Evolutionary conservation across 2,329 filamentous ascomycete genomes (phyloP), one percentile per base, ranked within the genome.

Genomic region (Esteya vermicola): DNA sequence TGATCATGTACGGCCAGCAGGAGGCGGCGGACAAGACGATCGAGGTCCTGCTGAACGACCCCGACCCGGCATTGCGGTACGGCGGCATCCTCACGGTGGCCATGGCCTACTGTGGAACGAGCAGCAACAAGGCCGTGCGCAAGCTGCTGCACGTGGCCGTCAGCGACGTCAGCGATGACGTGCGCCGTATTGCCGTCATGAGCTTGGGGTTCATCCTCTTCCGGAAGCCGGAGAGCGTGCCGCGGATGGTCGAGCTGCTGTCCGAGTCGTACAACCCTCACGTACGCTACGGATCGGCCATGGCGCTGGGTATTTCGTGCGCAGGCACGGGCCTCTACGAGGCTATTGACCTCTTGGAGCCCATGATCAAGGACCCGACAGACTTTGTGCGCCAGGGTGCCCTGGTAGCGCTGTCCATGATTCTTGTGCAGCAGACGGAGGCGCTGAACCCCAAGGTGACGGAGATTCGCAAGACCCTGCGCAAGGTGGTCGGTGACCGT

Each of bases 71-170:
- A 8, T 70, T 98, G 45, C 78, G 91, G 49, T 98, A 98, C 51
- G 91, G 91, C 57, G 91, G 91, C 66, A 94, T 98, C 59, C 85
- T 98, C 77, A 94, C 91, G n/a, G 85, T 98, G 43, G 91, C 91
- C 38, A 70, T 98, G 56, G 91, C 91, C 16, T 98, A 98, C 65
- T 95, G 89, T 56, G 91, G 91, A 43, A 95, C 85, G 31, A 85
- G 89, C 49, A 95, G 88, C 72, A 98, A 98, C 70, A 96, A 96
- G 69, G 91, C 93, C 20, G 91, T 98, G 38, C 81, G 93, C 40
- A 93, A 91, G 62, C 72, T 98, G 23, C 76, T 98, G 10, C 91
- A 98, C 57, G 84, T 91, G 45, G 91, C 91, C 42, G 93, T 98
- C 48, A 96, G 88, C 58, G 91, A 98, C 62, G 91, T 96, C 48